Conservation (phyloP, 805 yeast species). For the Cyberlindnera suaveolens region DNA sequence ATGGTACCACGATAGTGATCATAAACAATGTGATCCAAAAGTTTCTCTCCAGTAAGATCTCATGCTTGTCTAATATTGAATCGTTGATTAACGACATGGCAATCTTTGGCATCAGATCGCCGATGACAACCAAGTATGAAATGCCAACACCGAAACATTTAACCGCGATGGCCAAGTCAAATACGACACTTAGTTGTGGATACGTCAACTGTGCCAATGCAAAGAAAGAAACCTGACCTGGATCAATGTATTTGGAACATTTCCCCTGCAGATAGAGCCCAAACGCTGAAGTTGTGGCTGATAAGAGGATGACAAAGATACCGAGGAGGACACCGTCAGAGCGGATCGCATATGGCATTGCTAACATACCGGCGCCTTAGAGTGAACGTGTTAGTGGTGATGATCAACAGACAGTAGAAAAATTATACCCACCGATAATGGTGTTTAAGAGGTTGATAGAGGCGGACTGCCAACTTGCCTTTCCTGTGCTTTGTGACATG, state of each 20-base stretch:
- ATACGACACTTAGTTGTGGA: constrained; percentile 53
- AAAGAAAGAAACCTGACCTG: constrained; percentile 62
- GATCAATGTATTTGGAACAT: constrained; percentile 43
- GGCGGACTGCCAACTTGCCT: constrained; percentile 41
- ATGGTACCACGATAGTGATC: constrained; percentile 36
- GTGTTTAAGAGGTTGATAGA: constrained; percentile 50
- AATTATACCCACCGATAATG: constrained; percentile 33
- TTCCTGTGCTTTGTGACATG: constrained; percentile 5
- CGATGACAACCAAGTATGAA: constrained; percentile 62
- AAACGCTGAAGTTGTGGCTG: constrained; percentile 62
- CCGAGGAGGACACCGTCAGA: constrained; percentile 66
- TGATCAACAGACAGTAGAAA: background rate
- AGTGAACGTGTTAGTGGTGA: background rate
- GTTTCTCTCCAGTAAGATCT: constrained; percentile 33
- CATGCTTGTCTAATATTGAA: constrained; percentile 12
- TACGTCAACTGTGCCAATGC: constrained; percentile 53
- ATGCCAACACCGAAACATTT: constrained; percentile 70
- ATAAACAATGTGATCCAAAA: constrained; percentile 60
- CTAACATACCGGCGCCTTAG: constrained; percentile 58
- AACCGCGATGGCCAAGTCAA: constrained; percentile 63
- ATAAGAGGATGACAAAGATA: constrained; percentile 45
- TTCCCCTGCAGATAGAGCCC: constrained; percentile 61
- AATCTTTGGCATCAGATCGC: constrained; percentile 64
- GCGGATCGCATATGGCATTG: constrained; percentile 64
- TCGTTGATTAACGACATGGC: constrained; percentile 26